These are phyloP conservation scores for Acanthamoeba healyi DNA, from an alignment of 208 protist species.

Conservation along the genomic window DNA sequence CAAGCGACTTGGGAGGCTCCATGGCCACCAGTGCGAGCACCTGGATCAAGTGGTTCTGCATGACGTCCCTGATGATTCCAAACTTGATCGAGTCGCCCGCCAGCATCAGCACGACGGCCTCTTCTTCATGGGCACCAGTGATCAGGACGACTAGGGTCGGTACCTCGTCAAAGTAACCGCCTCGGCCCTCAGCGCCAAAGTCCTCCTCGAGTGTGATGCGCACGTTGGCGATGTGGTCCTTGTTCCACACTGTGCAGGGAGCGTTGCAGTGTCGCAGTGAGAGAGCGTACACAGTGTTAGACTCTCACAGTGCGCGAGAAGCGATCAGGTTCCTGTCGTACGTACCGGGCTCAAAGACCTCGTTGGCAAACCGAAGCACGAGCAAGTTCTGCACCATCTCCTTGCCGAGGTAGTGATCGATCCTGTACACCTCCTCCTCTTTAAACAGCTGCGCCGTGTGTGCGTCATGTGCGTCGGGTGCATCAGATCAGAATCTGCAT, in stretches of 20 bases:
- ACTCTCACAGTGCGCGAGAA: no score
- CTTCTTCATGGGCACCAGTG: no score
- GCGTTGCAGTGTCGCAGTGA: no score
- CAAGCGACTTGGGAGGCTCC: conserved; percentile 87
- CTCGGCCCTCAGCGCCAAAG: conserved; percentile 87
- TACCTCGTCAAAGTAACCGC: conserved; percentile 89
- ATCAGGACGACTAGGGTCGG: no score
- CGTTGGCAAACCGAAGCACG: conserved; percentile 90
- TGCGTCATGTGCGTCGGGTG: no score
- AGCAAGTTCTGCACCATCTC: conserved; percentile 91
- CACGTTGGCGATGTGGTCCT: conserved; percentile 86
- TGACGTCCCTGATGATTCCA: conserved; percentile 93
- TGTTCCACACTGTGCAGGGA: conserved; percentile 88
- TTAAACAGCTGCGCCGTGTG: not conserved
- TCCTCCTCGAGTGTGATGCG: conserved; percentile 90
- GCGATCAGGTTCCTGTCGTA: no score
- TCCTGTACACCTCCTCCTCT: conserved; percentile 90
- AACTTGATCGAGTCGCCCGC: not conserved
- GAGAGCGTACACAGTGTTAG: no score
- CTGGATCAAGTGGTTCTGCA: conserved; percentile 93
- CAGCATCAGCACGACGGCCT: no score
- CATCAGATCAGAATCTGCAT: no score
- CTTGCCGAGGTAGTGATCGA: conserved; percentile 92
- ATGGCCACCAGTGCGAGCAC: conserved; percentile 91
- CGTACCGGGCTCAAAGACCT: conserved; percentile 84